Evolutionary conservation across 2,329 filamentous ascomycete genomes (phyloP).

Genomic region (Cordyceps militaris): DNA sequence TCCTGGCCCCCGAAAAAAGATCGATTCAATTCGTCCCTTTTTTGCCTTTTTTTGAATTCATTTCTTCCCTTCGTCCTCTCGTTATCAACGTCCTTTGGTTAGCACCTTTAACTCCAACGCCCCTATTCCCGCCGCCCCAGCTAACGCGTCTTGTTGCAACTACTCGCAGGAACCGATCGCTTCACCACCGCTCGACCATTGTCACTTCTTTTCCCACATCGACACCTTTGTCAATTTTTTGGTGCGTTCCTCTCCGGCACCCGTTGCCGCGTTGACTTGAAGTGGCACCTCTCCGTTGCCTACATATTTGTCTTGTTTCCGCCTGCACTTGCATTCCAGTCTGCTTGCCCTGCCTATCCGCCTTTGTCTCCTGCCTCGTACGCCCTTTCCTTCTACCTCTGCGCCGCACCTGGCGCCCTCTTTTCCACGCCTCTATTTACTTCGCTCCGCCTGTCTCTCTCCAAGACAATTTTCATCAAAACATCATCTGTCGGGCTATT

Average conservation of each 20-base stretch:
- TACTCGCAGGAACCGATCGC: background rate
- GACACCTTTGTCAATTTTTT: background rate
- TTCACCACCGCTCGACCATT: background rate
- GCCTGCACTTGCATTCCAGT: conserved; percentile 11
- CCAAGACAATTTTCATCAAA: background rate
- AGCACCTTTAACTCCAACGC: background rate
- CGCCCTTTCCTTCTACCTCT: background rate
- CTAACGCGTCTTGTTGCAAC: background rate
- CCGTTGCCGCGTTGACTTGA: conserved; percentile 8
- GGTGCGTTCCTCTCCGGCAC: conserved; percentile 4
- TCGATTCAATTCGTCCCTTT: background rate
- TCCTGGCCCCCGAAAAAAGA: conserved; percentile 8
- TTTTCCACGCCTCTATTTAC: background rate
- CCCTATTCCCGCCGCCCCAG: background rate
- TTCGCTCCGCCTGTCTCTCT: background rate
- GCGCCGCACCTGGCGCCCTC: background rate
- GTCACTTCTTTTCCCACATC: background rate
- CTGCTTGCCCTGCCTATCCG: background rate
- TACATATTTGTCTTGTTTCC: background rate
- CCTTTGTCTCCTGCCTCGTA: background rate
- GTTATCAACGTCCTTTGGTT: background rate
- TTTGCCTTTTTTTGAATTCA: background rate
- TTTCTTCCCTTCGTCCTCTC: conserved; percentile 6
- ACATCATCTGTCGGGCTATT: conserved; percentile 1
- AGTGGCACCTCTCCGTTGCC: background rate